A percentile compares a stretch with the other conserved stretches of the same genome.
Conservation (phyloP, 1,139 yeast genomes). For the Geotrichum reessii region DNA sequence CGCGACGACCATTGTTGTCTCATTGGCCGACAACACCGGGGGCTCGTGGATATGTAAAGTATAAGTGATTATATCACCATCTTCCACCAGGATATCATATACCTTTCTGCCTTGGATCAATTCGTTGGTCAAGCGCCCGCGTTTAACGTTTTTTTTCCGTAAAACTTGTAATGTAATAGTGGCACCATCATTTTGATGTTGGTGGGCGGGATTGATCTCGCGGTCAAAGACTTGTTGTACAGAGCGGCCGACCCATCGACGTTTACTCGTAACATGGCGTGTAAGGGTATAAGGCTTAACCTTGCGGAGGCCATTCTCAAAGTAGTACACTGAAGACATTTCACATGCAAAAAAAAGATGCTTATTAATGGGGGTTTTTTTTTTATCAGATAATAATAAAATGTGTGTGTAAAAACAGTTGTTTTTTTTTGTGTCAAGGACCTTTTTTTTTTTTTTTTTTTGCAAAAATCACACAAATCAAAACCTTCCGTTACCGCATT, state of each 20-base stretch:
- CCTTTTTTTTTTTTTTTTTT: no score
- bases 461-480: no score
- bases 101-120: not conserved
- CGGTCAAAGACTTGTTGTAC: constrained; percentile 4
- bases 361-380: no score
- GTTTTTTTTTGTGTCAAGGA: no score
- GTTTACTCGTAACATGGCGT: constrained; percentile 10
- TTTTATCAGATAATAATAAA: no score
- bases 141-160: not conserved
- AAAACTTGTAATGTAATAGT: not conserved
- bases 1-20: not conserved
- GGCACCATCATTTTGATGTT: not conserved
- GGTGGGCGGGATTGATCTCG: not conserved
- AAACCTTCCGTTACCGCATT: no score
- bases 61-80: constrained; percentile 5
- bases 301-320: constrained; percentile 15
- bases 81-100: not conserved
- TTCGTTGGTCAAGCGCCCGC: not conserved
- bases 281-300: constrained; percentile 13
- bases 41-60: constrained; percentile 18
- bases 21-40: constrained; percentile 4
- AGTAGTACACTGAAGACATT: constrained; percentile 7
- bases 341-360: no score
- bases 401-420: no score
- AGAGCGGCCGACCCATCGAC: constrained; percentile 13